Base-by-base conservation (phyloP, 805 yeast genomes). In the Alloascoidea africana region DNA sequence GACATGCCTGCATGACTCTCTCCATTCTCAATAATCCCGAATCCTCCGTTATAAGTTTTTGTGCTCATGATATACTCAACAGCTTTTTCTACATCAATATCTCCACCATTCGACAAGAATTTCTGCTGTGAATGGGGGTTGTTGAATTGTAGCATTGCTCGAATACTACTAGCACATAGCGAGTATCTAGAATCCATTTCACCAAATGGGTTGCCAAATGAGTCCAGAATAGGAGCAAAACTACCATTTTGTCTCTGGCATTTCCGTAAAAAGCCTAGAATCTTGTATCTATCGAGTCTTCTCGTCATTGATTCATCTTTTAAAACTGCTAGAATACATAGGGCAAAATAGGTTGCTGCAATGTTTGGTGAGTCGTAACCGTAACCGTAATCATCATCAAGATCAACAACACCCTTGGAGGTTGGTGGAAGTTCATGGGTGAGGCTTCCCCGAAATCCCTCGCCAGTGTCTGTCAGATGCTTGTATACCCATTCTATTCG, bases 1-100 rank as follows among this genome's bases (percentile, higher is more conserved):
- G 94, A 80, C 41, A 81, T 65, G 0, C 97, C 98, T 4, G 85
- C 76, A 56, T 89, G 96, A 2, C 86, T 63, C 53, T 89, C 98
- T 11, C 62, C 56, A 30, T 51, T 49, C 3, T 59, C 54, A 4
- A 42, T 34, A 16, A 68, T 66, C 3, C 87, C 80, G 35, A 83
- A 55, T 0, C 95, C 96, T 1, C 96, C 96, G 47, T 69, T 74
- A 45, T 55, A 65, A 5, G 42, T 38, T 19, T 63, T 57, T 30
- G 61, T 51, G 5, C 58, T 48, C 0, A 40, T 16, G 1, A 77
- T 53, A 49, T 63, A 74, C 0, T 42, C 39, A 2, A 51, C 50
- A 18, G 81, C 49, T 3, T 41, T 42, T 0, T 47, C 59, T 0
- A 60, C 43, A 44, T 79, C 62, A 19, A 79, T 61, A 41, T 64